Evolutionary conservation across 768 basidiomycete genomes (phyloP).

Genomic region (Leucogyrophana mollusca): DNA sequence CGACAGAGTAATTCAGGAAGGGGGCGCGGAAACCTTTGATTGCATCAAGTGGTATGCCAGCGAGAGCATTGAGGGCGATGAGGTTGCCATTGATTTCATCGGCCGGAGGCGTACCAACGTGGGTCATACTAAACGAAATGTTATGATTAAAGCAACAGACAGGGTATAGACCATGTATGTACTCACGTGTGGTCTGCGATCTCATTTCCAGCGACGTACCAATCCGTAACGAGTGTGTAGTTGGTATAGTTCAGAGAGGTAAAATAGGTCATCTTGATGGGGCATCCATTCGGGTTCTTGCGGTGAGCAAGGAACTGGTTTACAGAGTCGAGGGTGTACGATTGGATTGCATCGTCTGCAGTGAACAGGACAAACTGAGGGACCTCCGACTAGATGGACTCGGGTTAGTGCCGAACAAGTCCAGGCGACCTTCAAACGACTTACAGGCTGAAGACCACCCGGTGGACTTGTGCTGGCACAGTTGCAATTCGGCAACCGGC

Average conservation of each 20-base stretch:
- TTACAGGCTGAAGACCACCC: slow-evolving; percentile 64
- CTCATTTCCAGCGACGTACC: slow-evolving; percentile 82
- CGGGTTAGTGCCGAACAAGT: neutral
- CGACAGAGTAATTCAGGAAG: slow-evolving; percentile 61
- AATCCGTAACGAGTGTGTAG: slow-evolving; percentile 74
- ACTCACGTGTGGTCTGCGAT: slow-evolving; percentile 77
- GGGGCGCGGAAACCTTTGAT: slow-evolving; percentile 79
- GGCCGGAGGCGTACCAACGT: slow-evolving; percentile 59
- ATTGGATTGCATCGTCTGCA: slow-evolving; percentile 76
- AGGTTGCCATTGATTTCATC: slow-evolving; percentile 79
- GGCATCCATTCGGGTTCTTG: slow-evolving; percentile 74
- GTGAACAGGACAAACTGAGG: slow-evolving; percentile 74
- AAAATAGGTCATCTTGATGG: slow-evolving; percentile 76
- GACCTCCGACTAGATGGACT: slow-evolving; percentile 45
- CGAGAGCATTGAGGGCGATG: slow-evolving; percentile 73
- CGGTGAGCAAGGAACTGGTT: slow-evolving; percentile 76
- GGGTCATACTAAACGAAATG: slow-evolving; percentile 60
- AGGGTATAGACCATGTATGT: slow-evolving; percentile 7
- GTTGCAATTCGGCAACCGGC: slow-evolving; percentile 68
- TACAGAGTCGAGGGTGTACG: slow-evolving; percentile 71
- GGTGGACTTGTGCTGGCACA: slow-evolving; percentile 75
- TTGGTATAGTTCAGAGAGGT: slow-evolving; percentile 73
- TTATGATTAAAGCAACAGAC: neutral
- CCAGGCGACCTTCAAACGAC: slow-evolving; percentile 28
- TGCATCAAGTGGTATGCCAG: slow-evolving; percentile 65